phyloP scores from a whole-genome alignment of 805 yeast genomes.

The Candida pseudofarinosa region DNA sequence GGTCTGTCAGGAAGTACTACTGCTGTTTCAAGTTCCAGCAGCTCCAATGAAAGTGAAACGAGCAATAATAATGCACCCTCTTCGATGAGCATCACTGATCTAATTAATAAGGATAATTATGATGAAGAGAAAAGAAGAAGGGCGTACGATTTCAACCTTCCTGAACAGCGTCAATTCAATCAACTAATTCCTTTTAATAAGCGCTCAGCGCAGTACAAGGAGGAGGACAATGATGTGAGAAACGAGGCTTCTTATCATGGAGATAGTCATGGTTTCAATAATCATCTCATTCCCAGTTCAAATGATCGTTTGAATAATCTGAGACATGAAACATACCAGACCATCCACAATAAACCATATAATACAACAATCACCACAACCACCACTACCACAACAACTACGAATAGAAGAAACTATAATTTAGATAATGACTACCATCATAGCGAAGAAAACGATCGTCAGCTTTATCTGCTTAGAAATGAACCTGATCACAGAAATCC shows the following conservation, averaged over 20 bases:
- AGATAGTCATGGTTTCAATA: background rate
- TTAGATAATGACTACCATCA: background rate
- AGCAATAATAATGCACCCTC: background rate
- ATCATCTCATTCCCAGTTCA: background rate
- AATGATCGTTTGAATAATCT: background rate
- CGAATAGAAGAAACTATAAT: slow-evolving; percentile 1
- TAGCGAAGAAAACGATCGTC: slow-evolving; percentile 1
- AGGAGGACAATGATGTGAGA: background rate
- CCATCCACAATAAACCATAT: slow-evolving; percentile 2
- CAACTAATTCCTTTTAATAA: background rate
- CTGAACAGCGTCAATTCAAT: slow-evolving; percentile 8
- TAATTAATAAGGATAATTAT: slow-evolving; percentile 8
- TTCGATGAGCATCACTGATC: slow-evolving; percentile 3
- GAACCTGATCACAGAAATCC: background rate
- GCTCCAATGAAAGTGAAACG: slow-evolving; percentile 1
- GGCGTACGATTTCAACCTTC: slow-evolving; percentile 12
- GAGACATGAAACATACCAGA: background rate
- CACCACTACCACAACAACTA: background rate
- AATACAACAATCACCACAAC: slow-evolving; percentile 1
- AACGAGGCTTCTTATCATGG: background rate
- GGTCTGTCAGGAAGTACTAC: background rate
- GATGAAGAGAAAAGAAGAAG: slow-evolving; percentile 16
- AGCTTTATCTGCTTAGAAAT: background rate
- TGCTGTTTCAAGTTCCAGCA: background rate
- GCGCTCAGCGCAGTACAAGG: background rate